These are phyloP conservation scores for Globisporangium canariense DNA, from an alignment of 352 stramenopile genomes.

Conservation along the genomic window DNA sequence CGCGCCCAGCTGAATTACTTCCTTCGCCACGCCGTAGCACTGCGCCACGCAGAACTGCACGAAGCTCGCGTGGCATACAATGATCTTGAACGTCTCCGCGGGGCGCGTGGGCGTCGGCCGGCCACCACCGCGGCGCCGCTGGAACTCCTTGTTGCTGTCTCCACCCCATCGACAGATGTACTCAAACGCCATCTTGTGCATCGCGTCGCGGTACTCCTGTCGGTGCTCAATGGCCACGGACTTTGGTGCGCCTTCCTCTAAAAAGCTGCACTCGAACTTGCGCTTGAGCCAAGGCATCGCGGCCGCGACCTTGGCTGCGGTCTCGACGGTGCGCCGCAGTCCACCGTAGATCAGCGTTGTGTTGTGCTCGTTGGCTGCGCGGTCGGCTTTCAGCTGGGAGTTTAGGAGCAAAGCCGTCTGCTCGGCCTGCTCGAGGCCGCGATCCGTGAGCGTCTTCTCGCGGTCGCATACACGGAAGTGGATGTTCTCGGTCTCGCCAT, in stretches of 20 bases:
- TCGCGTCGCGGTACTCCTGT: slow-evolving; percentile 70
- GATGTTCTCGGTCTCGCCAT: slow-evolving; percentile 82
- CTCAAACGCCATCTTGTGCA: slow-evolving; percentile 77
- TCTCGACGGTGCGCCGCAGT: slow-evolving; percentile 66
- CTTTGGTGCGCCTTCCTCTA: slow-evolving; percentile 68
- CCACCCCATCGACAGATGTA: slow-evolving; percentile 59
- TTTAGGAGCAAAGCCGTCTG: slow-evolving; percentile 47
- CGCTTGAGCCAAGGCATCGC: slow-evolving; percentile 64
- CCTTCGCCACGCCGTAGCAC: slow-evolving; percentile 62
- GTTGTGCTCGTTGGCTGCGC: slow-evolving; percentile 26
- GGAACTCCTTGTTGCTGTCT: slow-evolving; percentile 20
- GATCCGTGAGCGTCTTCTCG: slow-evolving; percentile 67
- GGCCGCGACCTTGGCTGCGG: slow-evolving; percentile 47
- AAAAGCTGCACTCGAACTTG: slow-evolving; percentile 64
- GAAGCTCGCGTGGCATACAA: slow-evolving; percentile 79
- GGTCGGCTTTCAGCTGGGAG: slow-evolving; percentile 35
- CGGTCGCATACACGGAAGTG: slow-evolving; percentile 71
- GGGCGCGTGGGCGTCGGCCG: slow-evolving; percentile 16
- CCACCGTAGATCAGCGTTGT: slow-evolving; percentile 69
- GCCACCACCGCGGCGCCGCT: slow-evolving; percentile 8
- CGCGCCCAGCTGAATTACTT: slow-evolving; percentile 73
- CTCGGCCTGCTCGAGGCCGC: slow-evolving; percentile 53
- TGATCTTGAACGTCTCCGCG: slow-evolving; percentile 59
- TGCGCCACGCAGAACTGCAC: slow-evolving; percentile 70
- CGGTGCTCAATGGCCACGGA: slow-evolving; percentile 47